Evolutionary conservation across 2,329 filamentous ascomycete genomes (phyloP).

Genomic region (Alternaria postmessia): DNA sequence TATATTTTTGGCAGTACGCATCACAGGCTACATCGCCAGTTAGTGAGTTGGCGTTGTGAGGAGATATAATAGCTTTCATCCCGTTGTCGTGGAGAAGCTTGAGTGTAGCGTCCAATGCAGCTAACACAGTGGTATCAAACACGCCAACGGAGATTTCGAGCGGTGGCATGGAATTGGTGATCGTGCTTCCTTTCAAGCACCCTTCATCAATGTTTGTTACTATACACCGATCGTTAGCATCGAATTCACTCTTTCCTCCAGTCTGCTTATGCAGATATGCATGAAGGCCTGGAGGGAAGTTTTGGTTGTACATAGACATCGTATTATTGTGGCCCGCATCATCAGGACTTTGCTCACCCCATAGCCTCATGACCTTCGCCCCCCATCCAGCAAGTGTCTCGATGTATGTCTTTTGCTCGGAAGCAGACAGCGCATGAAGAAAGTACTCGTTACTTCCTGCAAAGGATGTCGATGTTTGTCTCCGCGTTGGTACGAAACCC

Average conservation of each 20-base stretch:
- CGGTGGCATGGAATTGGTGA: not conserved
- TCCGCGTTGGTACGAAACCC: not conserved
- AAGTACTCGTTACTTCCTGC: constrained; percentile 2
- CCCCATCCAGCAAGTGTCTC: constrained; percentile 2
- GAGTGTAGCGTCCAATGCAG: not conserved
- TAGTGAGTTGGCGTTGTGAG: not conserved
- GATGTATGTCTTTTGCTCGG: not conserved
- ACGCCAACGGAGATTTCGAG: not conserved
- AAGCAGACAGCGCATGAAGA: not conserved
- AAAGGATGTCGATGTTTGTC: not conserved
- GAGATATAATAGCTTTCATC: constrained; percentile 2
- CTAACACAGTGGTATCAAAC: not conserved
- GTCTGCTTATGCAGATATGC: not conserved
- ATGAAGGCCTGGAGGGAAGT: no score
- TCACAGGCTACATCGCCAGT: not conserved
- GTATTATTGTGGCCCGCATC: not conserved
- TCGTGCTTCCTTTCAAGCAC: not conserved
- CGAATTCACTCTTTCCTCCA: not conserved
- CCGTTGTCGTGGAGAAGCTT: not conserved
- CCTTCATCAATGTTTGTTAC: not conserved
- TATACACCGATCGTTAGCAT: not conserved
- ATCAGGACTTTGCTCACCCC: not conserved
- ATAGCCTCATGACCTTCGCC: not conserved
- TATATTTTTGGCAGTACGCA: not conserved
- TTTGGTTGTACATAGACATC: not conserved